Evolutionary conservation across 2,329 filamentous ascomycete species (phyloP).

Genomic region (Nigrograna mackinnonii): DNA sequence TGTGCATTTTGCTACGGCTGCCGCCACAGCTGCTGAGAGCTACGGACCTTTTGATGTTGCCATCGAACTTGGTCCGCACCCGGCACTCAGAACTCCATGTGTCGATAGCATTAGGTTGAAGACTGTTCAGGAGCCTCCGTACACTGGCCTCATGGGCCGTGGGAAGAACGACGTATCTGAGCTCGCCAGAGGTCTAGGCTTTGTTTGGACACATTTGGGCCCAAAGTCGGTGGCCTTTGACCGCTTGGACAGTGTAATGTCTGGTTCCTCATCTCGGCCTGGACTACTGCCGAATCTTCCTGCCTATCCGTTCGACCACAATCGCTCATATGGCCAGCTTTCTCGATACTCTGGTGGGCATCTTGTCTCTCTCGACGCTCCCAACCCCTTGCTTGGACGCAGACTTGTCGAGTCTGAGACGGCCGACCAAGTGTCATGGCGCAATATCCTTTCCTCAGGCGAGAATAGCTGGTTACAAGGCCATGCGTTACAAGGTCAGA

Average conservation of each 20-base stretch:
- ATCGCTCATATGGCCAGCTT: slow-evolving; percentile 13
- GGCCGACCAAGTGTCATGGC: slow-evolving; percentile 6
- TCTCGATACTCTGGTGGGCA: slow-evolving; percentile 4
- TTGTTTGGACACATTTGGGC: slow-evolving; percentile 13
- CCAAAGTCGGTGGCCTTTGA: slow-evolving; percentile 36
- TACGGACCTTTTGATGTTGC: slow-evolving; percentile 36
- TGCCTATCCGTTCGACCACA: slow-evolving; percentile 8
- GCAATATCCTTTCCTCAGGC: slow-evolving; percentile 8
- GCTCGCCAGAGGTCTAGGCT: slow-evolving; percentile 17
- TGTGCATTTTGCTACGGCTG: slow-evolving; percentile 49
- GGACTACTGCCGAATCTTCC: slow-evolving; percentile 17
- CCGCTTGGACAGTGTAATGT: slow-evolving; percentile 11
- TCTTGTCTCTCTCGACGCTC: background rate
- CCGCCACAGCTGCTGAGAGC: slow-evolving; percentile 23
- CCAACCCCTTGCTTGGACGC: slow-evolving; percentile 10
- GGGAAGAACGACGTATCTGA: slow-evolving; percentile 23
- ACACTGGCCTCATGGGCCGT: slow-evolving; percentile 21
- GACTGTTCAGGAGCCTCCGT: slow-evolving; percentile 8
- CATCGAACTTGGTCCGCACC: slow-evolving; percentile 53
- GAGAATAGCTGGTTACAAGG: slow-evolving; percentile 13
- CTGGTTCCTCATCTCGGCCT: background rate
- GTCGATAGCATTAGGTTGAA: slow-evolving; percentile 33
- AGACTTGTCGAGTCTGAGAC: slow-evolving; percentile 1
- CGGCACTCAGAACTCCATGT: slow-evolving; percentile 47
- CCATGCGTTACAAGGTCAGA: slow-evolving; percentile 19